Conservation (phyloP, 1,139 yeast species). For the Yarrowia galli region DNA sequence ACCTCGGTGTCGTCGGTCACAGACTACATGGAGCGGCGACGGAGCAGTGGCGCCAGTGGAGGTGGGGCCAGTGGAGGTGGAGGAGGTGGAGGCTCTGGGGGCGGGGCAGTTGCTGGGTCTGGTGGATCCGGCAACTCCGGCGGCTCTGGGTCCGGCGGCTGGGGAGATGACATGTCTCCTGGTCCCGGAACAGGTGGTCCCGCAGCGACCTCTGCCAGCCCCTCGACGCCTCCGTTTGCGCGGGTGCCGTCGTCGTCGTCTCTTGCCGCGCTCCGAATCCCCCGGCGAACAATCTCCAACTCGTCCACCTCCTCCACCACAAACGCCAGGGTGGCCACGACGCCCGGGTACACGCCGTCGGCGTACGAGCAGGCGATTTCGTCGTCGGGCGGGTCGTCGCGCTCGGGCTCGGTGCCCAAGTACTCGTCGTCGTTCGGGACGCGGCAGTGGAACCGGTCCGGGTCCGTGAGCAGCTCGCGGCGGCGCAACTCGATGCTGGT, state of each 20-base stretch:
- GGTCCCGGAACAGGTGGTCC: background rate
- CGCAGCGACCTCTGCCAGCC: constrained; percentile 41
- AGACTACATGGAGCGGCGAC: constrained; percentile 20
- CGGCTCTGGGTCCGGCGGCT: background rate
- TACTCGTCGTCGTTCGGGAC: constrained; percentile 49
- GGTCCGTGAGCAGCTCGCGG: constrained; percentile 43
- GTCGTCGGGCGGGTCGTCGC: constrained; percentile 44
- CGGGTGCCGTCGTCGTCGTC: constrained; percentile 48
- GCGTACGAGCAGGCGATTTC: constrained; percentile 36
- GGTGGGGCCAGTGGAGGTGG: background rate
- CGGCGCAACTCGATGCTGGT: constrained; percentile 42
- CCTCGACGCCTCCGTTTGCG: constrained; percentile 45
- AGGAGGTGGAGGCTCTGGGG: constrained; percentile 5
- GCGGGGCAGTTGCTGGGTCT: background rate
- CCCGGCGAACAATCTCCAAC: constrained; percentile 45
- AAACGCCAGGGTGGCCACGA: constrained; percentile 35
- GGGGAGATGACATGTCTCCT: constrained; percentile 7
- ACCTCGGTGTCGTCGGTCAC: constrained; percentile 24
- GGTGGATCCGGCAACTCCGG: background rate
- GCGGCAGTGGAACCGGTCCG: constrained; percentile 46
- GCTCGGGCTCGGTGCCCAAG: constrained; percentile 45
- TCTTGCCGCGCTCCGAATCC: constrained; percentile 48
- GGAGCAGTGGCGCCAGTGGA: constrained; percentile 16
- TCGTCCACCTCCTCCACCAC: constrained; percentile 44
- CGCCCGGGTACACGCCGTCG: constrained; percentile 31